Evolutionary conservation across 2,329 filamentous ascomycete genomes (phyloP), one percentile per base, ranked within the genome.

Genomic region (Beauveria sp.): DNA sequence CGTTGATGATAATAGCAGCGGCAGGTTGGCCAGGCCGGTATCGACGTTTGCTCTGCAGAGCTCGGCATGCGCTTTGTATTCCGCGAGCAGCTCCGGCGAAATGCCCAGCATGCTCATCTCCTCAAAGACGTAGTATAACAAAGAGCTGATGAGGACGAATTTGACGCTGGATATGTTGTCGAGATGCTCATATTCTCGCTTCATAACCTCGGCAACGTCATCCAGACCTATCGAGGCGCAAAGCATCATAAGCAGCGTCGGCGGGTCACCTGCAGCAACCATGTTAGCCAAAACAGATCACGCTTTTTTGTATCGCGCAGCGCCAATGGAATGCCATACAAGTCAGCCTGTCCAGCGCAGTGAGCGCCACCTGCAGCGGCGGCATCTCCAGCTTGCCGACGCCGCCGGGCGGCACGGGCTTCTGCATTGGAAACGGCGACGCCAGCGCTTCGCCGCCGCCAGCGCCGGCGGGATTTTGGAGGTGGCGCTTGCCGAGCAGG

Each of bases 1-100:
- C 28, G 75, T 82, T 20, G 83, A 77, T 1, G 84, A 80, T 67
- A 86, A 73, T 64, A 87, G 77, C 20, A 88, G 72, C 12, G 81
- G 80, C 63, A 87, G 73, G 65, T 80, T 79, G 34, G 77, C 75
- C 2, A 83, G 69, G 5, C 75, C 75, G 8, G 79, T 81, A 66
- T 83, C 80, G 20, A 83, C 67, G 62, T 83, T 83, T 57, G 75
- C 72, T 46, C 76, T 75, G 63, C 78, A 80, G 62, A 77, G 70
- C 43, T 73, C 68, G 50, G 74, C 70, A 60, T 76, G 75, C 2
- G 68, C 66, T 43, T 73, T 71, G 57, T 77, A 76, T 61, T 77
- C 71, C 16, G 74, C 70, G 22, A 70, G 69, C 10, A 67, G 65
- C 12, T 65, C 66, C 5, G 69, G 67, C 46, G 76, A 75, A 9